phyloP scores from a whole-genome alignment of 1,139 yeast species.

The Lodderomyces beijingensis region DNA sequence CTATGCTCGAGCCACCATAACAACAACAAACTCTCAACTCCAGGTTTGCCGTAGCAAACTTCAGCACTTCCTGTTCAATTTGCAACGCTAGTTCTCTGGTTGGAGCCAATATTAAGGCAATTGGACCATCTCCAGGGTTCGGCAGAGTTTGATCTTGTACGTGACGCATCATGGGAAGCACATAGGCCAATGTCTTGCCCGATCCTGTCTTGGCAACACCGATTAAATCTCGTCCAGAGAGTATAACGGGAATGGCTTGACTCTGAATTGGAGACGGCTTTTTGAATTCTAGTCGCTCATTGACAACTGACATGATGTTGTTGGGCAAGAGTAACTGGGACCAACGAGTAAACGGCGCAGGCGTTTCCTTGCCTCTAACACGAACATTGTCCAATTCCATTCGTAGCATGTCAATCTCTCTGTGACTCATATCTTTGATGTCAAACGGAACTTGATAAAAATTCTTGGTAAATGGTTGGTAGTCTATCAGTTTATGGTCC shows the following conservation, averaged over 20 bases:
- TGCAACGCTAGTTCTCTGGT: conserved; percentile 92
- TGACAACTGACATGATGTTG: conserved; percentile 48
- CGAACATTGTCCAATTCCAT: conserved; percentile 57
- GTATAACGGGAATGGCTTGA: conserved; percentile 85
- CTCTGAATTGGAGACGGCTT: conserved; percentile 87
- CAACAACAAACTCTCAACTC: conserved; percentile 60
- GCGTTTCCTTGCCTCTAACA: conserved; percentile 52
- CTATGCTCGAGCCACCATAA: conserved; percentile 91
- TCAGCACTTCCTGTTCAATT: conserved; percentile 62
- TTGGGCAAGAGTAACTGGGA: conserved; percentile 75
- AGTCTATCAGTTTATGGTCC: conserved; percentile 45
- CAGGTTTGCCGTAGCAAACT: conserved; percentile 44
- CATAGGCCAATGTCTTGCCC: conserved; percentile 88
- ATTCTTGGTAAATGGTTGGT: conserved; percentile 54
- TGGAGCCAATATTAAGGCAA: conserved; percentile 81
- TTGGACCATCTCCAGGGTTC: conserved; percentile 53
- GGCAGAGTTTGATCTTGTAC: conserved; percentile 63
- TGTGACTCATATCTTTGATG: conserved; percentile 37
- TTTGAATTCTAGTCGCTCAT: conserved; percentile 45
- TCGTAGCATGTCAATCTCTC: conserved; percentile 55
- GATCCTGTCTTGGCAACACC: conserved; percentile 97
- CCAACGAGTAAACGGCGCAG: conserved; percentile 75
- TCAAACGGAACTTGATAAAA: conserved; percentile 69
- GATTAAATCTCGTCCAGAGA: conserved; percentile 86
- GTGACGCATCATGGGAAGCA: conserved; percentile 81